Base-by-base conservation (phyloP, 805 yeast species). In the Zygosaccharomyces pseudorouxii region DNA sequence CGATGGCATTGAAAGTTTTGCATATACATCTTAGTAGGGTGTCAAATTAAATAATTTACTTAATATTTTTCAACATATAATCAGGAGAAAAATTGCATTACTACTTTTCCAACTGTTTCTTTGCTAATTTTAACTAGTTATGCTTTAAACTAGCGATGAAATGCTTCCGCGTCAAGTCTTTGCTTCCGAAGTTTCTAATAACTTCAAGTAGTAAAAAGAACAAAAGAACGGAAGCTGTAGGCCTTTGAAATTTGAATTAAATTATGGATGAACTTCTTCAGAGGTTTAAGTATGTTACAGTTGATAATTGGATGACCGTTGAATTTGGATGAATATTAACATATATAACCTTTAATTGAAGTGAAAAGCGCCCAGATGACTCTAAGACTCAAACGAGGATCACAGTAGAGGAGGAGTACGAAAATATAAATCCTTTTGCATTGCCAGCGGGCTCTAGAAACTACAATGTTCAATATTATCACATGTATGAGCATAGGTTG, bases 401-500 rank as follows among this genome's bases (percentile, higher is more conserved):
- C 35, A 45, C 37, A 5, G 42, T 57, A n/a, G 51, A 47, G 4
- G 58, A 61, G 30, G 45, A 46, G 5, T 45, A 50, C 19, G 51
- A 45, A 11, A 42, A 48, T 14, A 25, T 47, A 7, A 58, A 62
- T 18, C 56, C 56, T 4, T 68, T 62, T 40, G 33, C 44, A 8
- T 47, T 72, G 20, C 49, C 55, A n/a, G 57, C 58, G 38, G 58
- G 62, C 12, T 60, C 64, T 2, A 65, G 83, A 35, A 65, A 73
- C 5, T 82, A 80, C 53, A 72, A 68, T 22, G 70, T 71, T 28
- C 92, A 85, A 60, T 85, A 75, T 56, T 81, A 81, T 27, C 68
- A 73, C 20, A 65, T 82, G 29, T 85, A 85, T 56, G 73, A 69
- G 47, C 67, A 73, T 50, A 71, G 92, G 27, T 67, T 82, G n/a